Conservation (phyloP, 805 yeast genomes). For the Dipodascopsis tothii region DNA sequence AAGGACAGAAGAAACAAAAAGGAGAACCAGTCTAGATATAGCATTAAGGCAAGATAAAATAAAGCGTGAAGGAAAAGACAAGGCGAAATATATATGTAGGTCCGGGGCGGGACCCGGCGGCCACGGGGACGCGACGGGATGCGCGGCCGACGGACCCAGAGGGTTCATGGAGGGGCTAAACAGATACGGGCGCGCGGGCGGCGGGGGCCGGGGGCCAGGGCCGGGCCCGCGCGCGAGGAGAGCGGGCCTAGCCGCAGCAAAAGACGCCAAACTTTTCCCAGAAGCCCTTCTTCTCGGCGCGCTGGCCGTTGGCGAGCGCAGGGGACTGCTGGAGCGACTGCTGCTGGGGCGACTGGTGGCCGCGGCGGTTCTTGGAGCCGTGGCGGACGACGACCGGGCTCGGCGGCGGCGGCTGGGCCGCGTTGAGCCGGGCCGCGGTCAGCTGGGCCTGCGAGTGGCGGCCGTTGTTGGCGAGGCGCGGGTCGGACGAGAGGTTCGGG, state of each 20-base stretch:
- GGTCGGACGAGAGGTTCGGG: slow-evolving; percentile 24
- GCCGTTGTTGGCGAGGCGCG: slow-evolving; percentile 17
- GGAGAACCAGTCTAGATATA: too few relatives aligned
- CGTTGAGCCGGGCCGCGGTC: slow-evolving; percentile 35
- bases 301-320: slow-evolving; percentile 8
- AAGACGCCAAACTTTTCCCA: slow-evolving; percentile 29
- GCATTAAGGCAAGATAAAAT: too few relatives aligned
- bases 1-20: too few relatives aligned
- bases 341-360: slow-evolving; percentile 19
- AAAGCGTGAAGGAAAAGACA: too few relatives aligned
- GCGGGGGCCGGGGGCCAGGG: too few relatives aligned
- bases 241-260: slow-evolving; percentile 34
- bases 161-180: too few relatives aligned
- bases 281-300: slow-evolving; percentile 28
- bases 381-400: slow-evolving; percentile 32
- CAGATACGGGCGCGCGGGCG: too few relatives aligned
- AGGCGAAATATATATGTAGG: too few relatives aligned
- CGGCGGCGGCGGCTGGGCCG: slow-evolving; percentile 36
- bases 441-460: slow-evolving; percentile 28
- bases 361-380: slow-evolving; percentile 30
- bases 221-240: too few relatives aligned
- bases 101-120: too few relatives aligned
- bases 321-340: slow-evolving; percentile 19
- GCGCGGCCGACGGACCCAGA: too few relatives aligned
- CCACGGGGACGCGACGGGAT: too few relatives aligned